Percentiles rank a stretch among this genome's conserved stretches.
Evolutionary conservation across 2,329 filamentous ascomycete species (phyloP).

Genomic region (Ceratocystis lukuohia): DNA sequence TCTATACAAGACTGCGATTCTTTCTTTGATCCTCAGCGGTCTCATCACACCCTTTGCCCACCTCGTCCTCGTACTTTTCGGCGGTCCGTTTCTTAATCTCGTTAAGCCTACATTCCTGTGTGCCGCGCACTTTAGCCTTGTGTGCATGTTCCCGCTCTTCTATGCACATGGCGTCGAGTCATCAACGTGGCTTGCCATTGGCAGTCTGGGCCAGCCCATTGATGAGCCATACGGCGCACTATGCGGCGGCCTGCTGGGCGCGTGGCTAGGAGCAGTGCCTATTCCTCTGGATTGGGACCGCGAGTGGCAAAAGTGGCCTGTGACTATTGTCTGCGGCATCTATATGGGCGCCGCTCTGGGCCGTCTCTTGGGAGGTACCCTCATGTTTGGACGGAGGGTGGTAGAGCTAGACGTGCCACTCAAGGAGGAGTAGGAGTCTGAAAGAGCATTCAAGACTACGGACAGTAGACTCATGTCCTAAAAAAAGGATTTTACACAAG

Average conservation of each 20-base stretch:
- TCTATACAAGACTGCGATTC: slow-evolving; percentile 18
- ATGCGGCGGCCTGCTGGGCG: slow-evolving; percentile 64
- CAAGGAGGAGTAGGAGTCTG: slow-evolving; percentile 25
- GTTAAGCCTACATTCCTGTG: slow-evolving; percentile 63
- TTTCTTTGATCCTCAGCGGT: slow-evolving; percentile 46
- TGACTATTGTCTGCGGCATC: slow-evolving; percentile 73
- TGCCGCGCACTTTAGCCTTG: slow-evolving; percentile 66
- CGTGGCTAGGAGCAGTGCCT: slow-evolving; percentile 86
- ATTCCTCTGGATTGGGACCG: slow-evolving; percentile 97
- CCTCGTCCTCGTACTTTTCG: slow-evolving; percentile 67
- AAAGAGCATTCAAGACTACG: not conserved
- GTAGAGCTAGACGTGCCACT: slow-evolving; percentile 19
- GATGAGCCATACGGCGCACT: slow-evolving; percentile 77
- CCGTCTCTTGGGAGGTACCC: slow-evolving; percentile 43
- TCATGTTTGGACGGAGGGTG: slow-evolving; percentile 36
- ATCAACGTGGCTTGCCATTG: slow-evolving; percentile 55
- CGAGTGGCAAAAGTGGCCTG: slow-evolving; percentile 97
- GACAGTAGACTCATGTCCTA: no score
- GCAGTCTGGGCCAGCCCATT: slow-evolving; percentile 53
- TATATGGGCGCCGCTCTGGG: slow-evolving; percentile 69
- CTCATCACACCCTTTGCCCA: slow-evolving; percentile 54
- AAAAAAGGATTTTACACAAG: not conserved
- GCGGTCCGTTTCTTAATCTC: slow-evolving; percentile 78
- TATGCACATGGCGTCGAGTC: slow-evolving; percentile 73
- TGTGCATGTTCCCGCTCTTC: slow-evolving; percentile 66